These are phyloP conservation scores for Avena sativa DNA, from an alignment of 176 grass and related monocot species.

Conservation along the genomic window DNA sequence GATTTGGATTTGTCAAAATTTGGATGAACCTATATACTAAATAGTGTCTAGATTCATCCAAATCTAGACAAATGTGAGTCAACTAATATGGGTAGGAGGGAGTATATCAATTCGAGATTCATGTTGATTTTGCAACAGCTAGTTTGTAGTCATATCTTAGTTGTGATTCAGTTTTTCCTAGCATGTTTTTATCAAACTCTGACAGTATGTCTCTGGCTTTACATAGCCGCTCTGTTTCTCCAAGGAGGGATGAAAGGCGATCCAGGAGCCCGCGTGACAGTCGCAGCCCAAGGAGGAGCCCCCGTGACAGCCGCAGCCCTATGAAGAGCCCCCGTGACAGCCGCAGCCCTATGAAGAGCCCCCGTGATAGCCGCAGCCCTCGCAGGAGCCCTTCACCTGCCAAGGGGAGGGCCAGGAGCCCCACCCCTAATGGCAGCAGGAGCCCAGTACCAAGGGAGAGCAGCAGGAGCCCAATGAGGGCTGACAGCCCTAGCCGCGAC, in stretches of 20 bases:
- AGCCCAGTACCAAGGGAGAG: slow-evolving; percentile 64
- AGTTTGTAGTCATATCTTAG: neutral
- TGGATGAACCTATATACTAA: too few species aligned
- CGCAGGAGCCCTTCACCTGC: slow-evolving; percentile 51
- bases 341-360: slow-evolving; percentile 61
- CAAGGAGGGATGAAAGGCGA: slow-evolving; percentile 61
- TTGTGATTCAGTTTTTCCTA: neutral
- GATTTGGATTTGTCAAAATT: too few species aligned
- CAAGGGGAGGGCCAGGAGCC: slow-evolving; percentile 55
- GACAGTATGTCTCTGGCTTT: slow-evolving; percentile 24
- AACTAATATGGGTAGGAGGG: too few species aligned
- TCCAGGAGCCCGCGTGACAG: slow-evolving; percentile 56
- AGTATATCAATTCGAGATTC: neutral
- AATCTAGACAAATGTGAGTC: too few species aligned
- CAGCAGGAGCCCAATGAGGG: slow-evolving; percentile 50
- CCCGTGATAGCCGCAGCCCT: slow-evolving; percentile 65
- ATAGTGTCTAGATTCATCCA: too few species aligned
- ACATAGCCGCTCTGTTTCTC: slow-evolving; percentile 66
- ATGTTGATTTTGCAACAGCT: neutral
- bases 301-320: slow-evolving; percentile 63
- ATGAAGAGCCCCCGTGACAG: slow-evolving; percentile 50
- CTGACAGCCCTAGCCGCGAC: slow-evolving; percentile 47
- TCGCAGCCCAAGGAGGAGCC: slow-evolving; percentile 59
- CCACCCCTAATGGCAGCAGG: slow-evolving; percentile 52
- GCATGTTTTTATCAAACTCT: slow-evolving; percentile 17